These are phyloP conservation scores for Grammothele lineata DNA, from an alignment of 768 basidiomycete species.

Conservation along the genomic window DNA sequence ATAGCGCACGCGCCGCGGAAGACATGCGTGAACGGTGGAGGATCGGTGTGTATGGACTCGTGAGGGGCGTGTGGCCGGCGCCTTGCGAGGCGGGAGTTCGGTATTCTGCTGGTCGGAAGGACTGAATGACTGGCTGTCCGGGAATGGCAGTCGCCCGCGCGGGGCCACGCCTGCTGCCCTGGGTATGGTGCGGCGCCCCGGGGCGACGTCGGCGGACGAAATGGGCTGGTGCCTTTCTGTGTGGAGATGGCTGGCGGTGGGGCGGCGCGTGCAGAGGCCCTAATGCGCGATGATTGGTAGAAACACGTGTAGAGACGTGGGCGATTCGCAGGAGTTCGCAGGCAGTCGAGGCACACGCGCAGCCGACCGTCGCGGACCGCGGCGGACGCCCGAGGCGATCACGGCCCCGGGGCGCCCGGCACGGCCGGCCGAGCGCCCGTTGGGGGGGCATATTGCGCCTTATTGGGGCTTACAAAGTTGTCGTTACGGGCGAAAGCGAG, in stretches of 20 bases:
- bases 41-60: slow-evolving; percentile 1
- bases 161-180: slow-evolving; percentile 2
- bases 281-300: slow-evolving; percentile 10
- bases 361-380: slow-evolving; percentile 10
- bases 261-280: no score
- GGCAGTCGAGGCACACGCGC: slow-evolving; percentile 3
- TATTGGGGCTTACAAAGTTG: no score
- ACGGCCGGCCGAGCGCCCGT: no score
- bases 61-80: slow-evolving; percentile 1
- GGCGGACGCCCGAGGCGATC: slow-evolving; percentile 3
- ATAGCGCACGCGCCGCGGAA: no score
- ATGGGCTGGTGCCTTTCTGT: slow-evolving; percentile 20
- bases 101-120: background rate
- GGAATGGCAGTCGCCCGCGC: background rate
- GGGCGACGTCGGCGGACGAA: slow-evolving; percentile 24
- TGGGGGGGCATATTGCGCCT: no score
- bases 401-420: no score
- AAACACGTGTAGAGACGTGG: slow-evolving; percentile 15
- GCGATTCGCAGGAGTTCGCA: slow-evolving; percentile 1
- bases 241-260: no score
- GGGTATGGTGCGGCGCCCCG: slow-evolving; percentile 16
- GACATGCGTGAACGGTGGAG: background rate
- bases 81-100: no score
- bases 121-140: slow-evolving; percentile 5
- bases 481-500: no score